Conservation (phyloP, 1,139 yeast genomes). For the Pneumocystis sp. region DNA sequence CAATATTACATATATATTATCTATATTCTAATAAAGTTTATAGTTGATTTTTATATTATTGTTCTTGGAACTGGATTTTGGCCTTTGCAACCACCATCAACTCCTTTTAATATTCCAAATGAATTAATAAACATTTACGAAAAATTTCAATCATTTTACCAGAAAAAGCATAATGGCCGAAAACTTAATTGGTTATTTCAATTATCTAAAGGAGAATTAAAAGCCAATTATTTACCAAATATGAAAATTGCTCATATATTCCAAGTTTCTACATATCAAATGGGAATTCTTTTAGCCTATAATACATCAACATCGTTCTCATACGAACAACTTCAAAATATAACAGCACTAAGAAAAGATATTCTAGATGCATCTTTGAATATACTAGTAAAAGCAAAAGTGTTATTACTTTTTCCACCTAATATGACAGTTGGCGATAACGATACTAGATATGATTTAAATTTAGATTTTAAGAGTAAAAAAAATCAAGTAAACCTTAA, state of each 20-base stretch:
- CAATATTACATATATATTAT: constrained; percentile 29
- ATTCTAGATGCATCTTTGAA: constrained; percentile 58
- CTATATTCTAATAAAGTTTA: constrained; percentile 10
- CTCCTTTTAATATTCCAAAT: constrained; percentile 41
- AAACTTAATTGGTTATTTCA: constrained; percentile 94
- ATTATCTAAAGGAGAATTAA: constrained; percentile 80
- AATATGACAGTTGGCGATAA: constrained; percentile 19
- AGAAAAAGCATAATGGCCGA: constrained; percentile 69
- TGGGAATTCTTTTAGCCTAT: constrained; percentile 69
- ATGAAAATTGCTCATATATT: constrained; percentile 61
- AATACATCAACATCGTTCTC: constrained; percentile 51
- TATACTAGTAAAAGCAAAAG: constrained; percentile 66
- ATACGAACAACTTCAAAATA: constrained; percentile 44
- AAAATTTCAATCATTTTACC: constrained; percentile 53
- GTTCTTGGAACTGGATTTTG: constrained; percentile 80
- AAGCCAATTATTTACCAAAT: constrained; percentile 69
- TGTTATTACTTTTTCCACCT: constrained; percentile 50
- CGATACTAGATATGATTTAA: constrained; percentile 54
- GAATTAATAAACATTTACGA: constrained; percentile 52
- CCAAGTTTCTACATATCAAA: constrained; percentile 71
- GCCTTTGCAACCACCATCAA: constrained; percentile 51
- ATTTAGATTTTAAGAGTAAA: constrained; percentile 71
- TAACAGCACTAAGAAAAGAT: constrained; percentile 53
- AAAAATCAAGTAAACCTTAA: constrained; percentile 76
- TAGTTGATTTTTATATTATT: constrained; percentile 45